These are phyloP conservation scores for Populus trichocarpa DNA, from an alignment of 441 rosid species.

Conservation along the genomic window DNA sequence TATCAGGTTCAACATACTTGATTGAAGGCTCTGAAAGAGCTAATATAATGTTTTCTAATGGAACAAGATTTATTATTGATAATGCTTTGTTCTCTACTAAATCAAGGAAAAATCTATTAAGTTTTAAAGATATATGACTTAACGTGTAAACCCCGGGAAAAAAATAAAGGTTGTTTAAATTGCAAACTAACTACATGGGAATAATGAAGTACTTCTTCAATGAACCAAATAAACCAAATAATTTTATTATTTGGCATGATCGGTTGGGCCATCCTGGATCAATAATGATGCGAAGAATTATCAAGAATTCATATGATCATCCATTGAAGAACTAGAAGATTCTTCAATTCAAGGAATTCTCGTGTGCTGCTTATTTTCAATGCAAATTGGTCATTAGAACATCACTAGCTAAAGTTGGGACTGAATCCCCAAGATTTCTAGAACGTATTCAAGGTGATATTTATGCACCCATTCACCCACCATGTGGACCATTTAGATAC, in stretches of 20 bases:
- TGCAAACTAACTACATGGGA: no score
- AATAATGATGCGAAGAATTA: neutral
- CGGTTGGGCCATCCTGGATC: neutral
- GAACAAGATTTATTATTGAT: neutral
- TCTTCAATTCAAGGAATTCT: neutral
- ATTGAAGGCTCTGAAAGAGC: neutral
- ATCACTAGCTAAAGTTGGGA: neutral
- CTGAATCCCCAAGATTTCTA: neutral
- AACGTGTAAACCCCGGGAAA: no score
- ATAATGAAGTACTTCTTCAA: no score
- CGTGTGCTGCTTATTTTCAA: neutral
- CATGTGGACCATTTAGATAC: no score
- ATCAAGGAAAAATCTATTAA: neutral
- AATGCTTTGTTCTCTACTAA: neutral
- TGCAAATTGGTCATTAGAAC: neutral
- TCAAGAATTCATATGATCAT: neutral
- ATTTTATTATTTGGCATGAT: neutral
- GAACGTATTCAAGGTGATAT: neutral
- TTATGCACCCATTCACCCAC: neutral
- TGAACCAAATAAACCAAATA: neutral
- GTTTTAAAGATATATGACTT: constrained; percentile 10
- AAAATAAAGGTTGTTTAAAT: no score
- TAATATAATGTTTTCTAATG: neutral
- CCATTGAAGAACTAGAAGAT: neutral
- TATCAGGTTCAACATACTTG: neutral